These are phyloP conservation scores for Ascocoryne sarcoides DNA, from an alignment of 2,329 filamentous ascomycete species.

Conservation along the genomic window DNA sequence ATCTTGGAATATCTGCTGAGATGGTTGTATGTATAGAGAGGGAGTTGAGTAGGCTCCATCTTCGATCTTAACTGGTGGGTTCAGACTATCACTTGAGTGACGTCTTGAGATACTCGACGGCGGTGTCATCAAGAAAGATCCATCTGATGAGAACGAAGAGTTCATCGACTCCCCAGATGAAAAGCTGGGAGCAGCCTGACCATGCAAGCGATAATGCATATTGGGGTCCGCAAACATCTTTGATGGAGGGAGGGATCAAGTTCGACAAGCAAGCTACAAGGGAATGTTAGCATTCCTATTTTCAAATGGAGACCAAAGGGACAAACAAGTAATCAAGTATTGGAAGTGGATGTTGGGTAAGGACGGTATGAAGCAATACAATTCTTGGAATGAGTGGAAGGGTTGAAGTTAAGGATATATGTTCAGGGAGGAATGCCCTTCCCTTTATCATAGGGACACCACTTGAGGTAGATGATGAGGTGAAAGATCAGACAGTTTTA, in stretches of 20 bases:
- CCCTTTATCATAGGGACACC: conserved; percentile 15
- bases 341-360: too few relatives aligned
- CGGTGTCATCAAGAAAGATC: conserved; percentile 3
- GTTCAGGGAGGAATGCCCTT: conserved; percentile 10
- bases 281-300: not conserved
- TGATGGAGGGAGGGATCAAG: not conserved
- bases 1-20: conserved; percentile 2
- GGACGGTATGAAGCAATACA: not conserved
- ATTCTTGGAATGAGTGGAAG: not conserved
- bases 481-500: conserved; percentile 4
- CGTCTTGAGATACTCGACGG: conserved; percentile 4
- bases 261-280: not conserved
- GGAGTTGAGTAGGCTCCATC: conserved; percentile 2
- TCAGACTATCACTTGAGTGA: too few relatives aligned
- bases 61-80: too few relatives aligned
- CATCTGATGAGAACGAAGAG: conserved; percentile 10
- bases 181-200: too few relatives aligned
- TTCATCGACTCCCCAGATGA: conserved; percentile 4
- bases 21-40: conserved; percentile 6
- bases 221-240: conserved; percentile 14
- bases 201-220: too few relatives aligned
- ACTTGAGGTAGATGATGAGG: not conserved
- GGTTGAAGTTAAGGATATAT: conserved; percentile 1
- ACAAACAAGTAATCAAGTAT: not conserved
- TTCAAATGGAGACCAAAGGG: not conserved